phyloP scores from a whole-genome alignment of 345 rosid species.

The Durio zibethinus region DNA sequence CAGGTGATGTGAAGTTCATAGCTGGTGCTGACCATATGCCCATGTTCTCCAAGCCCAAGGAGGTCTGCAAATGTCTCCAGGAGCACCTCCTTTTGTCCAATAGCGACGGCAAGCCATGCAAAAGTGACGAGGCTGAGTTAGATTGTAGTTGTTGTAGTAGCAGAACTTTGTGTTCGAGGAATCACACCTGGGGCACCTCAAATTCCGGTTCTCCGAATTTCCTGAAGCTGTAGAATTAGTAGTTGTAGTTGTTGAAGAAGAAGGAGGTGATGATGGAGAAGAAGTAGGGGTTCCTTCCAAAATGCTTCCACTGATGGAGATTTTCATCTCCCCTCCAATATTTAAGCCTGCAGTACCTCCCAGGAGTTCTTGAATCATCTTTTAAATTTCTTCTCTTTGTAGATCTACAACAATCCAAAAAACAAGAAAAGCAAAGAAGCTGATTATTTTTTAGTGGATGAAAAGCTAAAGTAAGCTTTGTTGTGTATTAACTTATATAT shows the following conservation, averaged over 20 bases:
- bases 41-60: slow-evolving; percentile 17
- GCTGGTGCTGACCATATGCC: slow-evolving; percentile 23
- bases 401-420: slow-evolving; percentile 66
- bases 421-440: slow-evolving; percentile 43
- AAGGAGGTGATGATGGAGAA: slow-evolving; percentile 29
- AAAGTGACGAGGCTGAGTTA: slow-evolving; percentile 82
- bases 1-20: slow-evolving; percentile 11
- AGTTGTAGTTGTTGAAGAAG: slow-evolving; percentile 20
- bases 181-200: slow-evolving; percentile 73
- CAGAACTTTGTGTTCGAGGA: slow-evolving; percentile 78
- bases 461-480: slow-evolving; percentile 40
- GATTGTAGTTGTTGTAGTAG: slow-evolving; percentile 79
- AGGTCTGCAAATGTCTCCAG: slow-evolving; percentile 13
- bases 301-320: slow-evolving; percentile 37
- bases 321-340: slow-evolving; percentile 42
- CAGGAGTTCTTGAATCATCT: slow-evolving; percentile 71
- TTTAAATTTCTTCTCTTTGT: slow-evolving; percentile 24
- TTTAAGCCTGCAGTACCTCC: slow-evolving; percentile 43
- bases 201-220: slow-evolving; percentile 32
- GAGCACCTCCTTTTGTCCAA: slow-evolving; percentile 82
- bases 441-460: slow-evolving; percentile 31
- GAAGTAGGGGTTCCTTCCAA: slow-evolving; percentile 38
- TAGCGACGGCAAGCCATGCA: slow-evolving; percentile 88
- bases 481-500: slow-evolving; percentile 26
- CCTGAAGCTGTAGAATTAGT: slow-evolving; percentile 30